Evolutionary conservation across 805 yeast genomes (phyloP).

Genomic region (Candida insectalens): DNA sequence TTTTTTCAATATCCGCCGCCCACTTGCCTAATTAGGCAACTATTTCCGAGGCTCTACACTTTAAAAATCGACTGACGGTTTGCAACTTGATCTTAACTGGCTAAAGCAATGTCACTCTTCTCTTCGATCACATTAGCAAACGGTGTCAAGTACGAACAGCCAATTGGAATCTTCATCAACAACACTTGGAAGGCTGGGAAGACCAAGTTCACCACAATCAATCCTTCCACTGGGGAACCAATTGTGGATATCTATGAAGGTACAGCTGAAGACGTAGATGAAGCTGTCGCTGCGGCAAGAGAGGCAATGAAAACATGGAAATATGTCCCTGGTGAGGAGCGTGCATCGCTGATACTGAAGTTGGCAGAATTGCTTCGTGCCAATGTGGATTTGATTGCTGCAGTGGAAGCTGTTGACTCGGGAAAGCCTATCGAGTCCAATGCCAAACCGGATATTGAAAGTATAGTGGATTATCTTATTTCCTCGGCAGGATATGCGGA

Average conservation of each 20-base stretch:
- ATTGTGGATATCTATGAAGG: slow-evolving; percentile 41
- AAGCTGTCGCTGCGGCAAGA: slow-evolving; percentile 41
- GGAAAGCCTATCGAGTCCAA: slow-evolving; percentile 43
- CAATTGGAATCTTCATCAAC: slow-evolving; percentile 54
- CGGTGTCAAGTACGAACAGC: slow-evolving; percentile 42
- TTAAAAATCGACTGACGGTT: too few species aligned
- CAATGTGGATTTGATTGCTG: slow-evolving; percentile 38
- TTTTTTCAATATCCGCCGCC: too few species aligned
- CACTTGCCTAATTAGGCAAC: too few species aligned
- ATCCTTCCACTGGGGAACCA: slow-evolving; percentile 41
- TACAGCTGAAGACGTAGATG: slow-evolving; percentile 35
- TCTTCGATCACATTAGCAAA: slow-evolving; percentile 27
- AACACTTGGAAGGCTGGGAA: slow-evolving; percentile 36
- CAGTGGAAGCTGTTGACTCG: slow-evolving; percentile 44
- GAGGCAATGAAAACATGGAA: slow-evolving; percentile 39
- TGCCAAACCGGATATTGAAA: slow-evolving; percentile 39
- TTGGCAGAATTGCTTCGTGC: slow-evolving; percentile 43
- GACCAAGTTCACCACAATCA: slow-evolving; percentile 30
- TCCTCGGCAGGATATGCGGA: slow-evolving; percentile 60
- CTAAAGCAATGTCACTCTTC: not conserved
- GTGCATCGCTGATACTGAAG: slow-evolving; percentile 31
- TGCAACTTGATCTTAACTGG: too few species aligned
- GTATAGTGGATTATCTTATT: slow-evolving; percentile 34
- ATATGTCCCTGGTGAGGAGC: slow-evolving; percentile 30
- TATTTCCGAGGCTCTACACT: too few species aligned